Conservation (phyloP, 164 flowering plant genomes). For the Aristolochia contorta region DNA sequence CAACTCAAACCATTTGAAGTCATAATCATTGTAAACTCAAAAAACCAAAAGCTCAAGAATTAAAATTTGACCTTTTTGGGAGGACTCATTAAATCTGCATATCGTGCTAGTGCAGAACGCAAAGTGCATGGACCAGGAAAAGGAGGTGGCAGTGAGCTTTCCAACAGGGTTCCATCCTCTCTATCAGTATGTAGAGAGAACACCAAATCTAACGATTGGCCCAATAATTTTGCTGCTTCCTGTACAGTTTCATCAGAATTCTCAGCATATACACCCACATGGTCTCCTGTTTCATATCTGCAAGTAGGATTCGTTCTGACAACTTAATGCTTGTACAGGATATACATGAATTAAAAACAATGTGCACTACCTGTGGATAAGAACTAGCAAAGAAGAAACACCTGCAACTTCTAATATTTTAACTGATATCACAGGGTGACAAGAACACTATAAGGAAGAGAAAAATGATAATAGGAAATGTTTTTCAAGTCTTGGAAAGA, state of each 20-base stretch:
- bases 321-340: not conserved
- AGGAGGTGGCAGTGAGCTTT: constrained; percentile 63
- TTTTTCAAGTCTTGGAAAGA: not conserved
- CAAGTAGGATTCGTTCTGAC: not conserved
- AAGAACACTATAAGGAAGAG: too few relatives aligned
- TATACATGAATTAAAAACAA: too few relatives aligned
- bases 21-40: not conserved
- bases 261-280: constrained; percentile 81
- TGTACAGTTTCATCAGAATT: constrained; percentile 66
- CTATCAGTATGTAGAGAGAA: constrained; percentile 74
- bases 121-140: constrained; percentile 83
- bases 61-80: constrained; percentile 60
- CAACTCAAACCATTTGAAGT: not conserved
- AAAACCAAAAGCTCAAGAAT: not conserved
- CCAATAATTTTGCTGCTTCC: constrained; percentile 63
- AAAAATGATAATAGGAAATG: too few relatives aligned
- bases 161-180: constrained; percentile 60
- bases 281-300: constrained; percentile 96
- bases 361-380: too few relatives aligned
- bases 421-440: too few relatives aligned
- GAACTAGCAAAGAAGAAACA: too few relatives aligned
- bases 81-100: constrained; percentile 79
- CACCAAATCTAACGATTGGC: constrained; percentile 43
- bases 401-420: too few relatives aligned
- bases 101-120: constrained; percentile 54